phyloP scores from a whole-genome alignment of 2,329 filamentous ascomycete species.

The Thielaviopsis punctulata region DNA sequence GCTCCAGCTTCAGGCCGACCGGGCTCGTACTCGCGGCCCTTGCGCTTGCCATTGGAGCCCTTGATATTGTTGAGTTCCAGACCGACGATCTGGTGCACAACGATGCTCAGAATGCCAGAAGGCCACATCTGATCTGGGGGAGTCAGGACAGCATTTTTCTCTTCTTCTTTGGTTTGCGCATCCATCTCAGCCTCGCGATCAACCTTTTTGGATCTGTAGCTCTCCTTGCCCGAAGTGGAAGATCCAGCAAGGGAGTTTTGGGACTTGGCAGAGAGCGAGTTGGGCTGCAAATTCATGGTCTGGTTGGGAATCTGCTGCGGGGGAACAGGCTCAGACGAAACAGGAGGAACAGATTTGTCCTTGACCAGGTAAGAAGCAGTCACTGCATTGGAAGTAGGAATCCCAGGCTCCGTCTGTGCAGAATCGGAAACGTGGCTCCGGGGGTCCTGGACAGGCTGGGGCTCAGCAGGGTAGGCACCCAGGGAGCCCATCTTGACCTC shows the following conservation, averaged over 20 bases:
- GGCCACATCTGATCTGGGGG: constrained; percentile 95
- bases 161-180: constrained; percentile 25
- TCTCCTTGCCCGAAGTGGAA: neutral
- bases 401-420: neutral
- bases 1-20: constrained; percentile 69
- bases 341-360: neutral
- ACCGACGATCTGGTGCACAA: constrained; percentile 90
- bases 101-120: constrained; percentile 68
- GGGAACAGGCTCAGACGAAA: neutral
- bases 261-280: neutral
- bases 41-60: constrained; percentile 64
- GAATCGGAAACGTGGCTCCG: neutral
- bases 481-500: neutral
- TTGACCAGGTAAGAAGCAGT: constrained; percentile 8
- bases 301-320: neutral
- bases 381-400: constrained; percentile 6
- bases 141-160: constrained; percentile 75
- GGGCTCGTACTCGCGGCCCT: constrained; percentile 75
- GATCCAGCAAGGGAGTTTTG: neutral
- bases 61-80: constrained; percentile 84
- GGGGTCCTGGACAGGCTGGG: neutral
- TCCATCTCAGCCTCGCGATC: constrained; percentile 47
- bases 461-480: neutral
- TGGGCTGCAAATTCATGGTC: neutral
- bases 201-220: constrained; percentile 1